Conservation (phyloP, 345 rosid genomes). For the Rhodomyrtus tomentosa region DNA sequence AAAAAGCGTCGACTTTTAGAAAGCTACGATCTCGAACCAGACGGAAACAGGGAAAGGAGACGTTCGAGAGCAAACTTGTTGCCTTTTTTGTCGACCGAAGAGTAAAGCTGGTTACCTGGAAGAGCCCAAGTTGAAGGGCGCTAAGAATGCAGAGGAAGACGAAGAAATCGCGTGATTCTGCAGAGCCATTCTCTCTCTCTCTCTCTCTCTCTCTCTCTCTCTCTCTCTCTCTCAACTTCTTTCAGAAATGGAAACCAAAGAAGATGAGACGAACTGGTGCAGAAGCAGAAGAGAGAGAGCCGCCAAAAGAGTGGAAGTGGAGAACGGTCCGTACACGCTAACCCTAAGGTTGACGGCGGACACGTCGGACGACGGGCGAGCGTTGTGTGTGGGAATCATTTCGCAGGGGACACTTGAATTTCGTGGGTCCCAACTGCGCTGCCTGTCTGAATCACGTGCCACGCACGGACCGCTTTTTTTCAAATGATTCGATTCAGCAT, state of each 20-base stretch:
- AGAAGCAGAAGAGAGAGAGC: neutral
- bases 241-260: neutral
- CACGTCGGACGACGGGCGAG: neutral
- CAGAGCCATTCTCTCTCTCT: conserved; percentile 14
- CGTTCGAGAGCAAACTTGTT: neutral
- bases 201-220: neutral
- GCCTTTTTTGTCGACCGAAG: neutral
- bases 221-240: neutral
- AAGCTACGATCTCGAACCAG: neutral
- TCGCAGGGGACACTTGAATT: rapidly evolving
- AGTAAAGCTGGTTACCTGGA: conserved; percentile 13
- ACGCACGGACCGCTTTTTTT: neutral
- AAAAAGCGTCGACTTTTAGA: neutral
- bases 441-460: neutral
- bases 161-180: conserved; percentile 31
- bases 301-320: neutral
- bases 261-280: rapidly evolving
- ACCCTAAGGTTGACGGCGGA: neutral
- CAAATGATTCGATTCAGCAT: too few relatives aligned
- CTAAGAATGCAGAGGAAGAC: conserved; percentile 29
- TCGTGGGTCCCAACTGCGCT: neutral
- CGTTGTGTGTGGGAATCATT: too few relatives aligned
- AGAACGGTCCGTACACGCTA: neutral
- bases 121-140: conserved; percentile 10
- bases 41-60: neutral